A percentile compares a stretch with the other conserved stretches of the same genome.
phyloP scores from a whole-genome alignment of 2,329 filamentous ascomycete genomes.

The Colletotrichum tanaceti region DNA sequence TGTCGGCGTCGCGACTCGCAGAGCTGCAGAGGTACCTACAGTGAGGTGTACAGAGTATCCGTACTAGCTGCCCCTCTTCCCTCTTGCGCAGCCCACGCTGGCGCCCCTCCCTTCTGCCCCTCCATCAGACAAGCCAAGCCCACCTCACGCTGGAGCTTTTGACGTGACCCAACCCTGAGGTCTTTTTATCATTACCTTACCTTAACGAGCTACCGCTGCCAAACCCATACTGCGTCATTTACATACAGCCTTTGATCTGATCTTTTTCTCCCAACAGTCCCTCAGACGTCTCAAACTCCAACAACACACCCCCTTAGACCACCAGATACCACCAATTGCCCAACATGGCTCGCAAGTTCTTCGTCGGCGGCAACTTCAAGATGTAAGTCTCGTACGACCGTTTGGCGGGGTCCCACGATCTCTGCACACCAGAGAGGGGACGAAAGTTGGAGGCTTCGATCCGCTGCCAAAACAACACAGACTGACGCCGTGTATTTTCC shows the following conservation, averaged over 20 bases:
- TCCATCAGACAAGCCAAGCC: slow-evolving; percentile 36
- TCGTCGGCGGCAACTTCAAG: slow-evolving; percentile 99
- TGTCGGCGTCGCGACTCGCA: slow-evolving; percentile 12
- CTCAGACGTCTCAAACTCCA: slow-evolving; percentile 16
- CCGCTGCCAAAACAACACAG: slow-evolving; percentile 15
- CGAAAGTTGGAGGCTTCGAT: slow-evolving; percentile 16
- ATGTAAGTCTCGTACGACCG: slow-evolving; percentile 75
- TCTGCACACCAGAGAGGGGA: slow-evolving; percentile 17
- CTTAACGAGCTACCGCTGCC: slow-evolving; percentile 16
- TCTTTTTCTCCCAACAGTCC: slow-evolving; percentile 18
- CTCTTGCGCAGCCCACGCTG: slow-evolving; percentile 3
- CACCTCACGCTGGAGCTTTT: slow-evolving; percentile 38
- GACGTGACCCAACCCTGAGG: slow-evolving; percentile 41
- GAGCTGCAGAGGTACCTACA: too few species aligned
- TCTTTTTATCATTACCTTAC: slow-evolving; percentile 31
- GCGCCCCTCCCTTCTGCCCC: slow-evolving; percentile 31
- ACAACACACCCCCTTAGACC: slow-evolving; percentile 16
- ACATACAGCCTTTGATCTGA: slow-evolving; percentile 22
- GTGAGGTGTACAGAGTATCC: too few species aligned
- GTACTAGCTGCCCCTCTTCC: slow-evolving; percentile 17
- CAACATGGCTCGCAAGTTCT: slow-evolving; percentile 95
- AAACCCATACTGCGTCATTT: slow-evolving; percentile 41
- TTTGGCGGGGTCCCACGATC: slow-evolving; percentile 27
- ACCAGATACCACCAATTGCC: slow-evolving; percentile 49
- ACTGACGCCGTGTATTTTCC: slow-evolving; percentile 36